Conservation (phyloP, 2,329 filamentous ascomycete genomes). For the Herpotrichia juniperi region DNA sequence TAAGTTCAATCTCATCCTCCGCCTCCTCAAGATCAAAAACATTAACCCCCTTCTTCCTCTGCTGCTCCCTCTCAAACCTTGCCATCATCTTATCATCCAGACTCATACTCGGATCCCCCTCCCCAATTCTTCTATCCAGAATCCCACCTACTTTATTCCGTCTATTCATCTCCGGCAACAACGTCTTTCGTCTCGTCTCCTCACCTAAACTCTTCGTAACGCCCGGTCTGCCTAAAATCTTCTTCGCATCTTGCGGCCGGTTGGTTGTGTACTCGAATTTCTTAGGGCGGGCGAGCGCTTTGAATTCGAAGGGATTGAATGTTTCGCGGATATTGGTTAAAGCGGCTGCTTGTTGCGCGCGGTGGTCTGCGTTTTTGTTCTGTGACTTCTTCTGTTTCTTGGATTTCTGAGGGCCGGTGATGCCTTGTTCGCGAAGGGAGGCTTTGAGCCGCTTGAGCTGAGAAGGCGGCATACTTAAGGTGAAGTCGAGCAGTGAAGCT, state of each 20-base stretch:
- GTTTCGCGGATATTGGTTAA: conserved; percentile 88
- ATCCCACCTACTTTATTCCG: conserved; percentile 92
- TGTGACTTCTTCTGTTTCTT: conserved; percentile 84
- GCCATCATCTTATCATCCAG: conserved; percentile 91
- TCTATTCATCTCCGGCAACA: conserved; percentile 87
- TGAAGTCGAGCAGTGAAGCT: not conserved
- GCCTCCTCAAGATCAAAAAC: conserved; percentile 92
- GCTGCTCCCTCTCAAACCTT: conserved; percentile 87
- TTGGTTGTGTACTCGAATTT: conserved; percentile 86
- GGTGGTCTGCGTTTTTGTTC: conserved; percentile 72
- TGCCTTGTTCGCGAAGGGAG: conserved; percentile 85
- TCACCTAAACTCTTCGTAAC: conserved; percentile 86
- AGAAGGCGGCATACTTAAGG: conserved; percentile 80
- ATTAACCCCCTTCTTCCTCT: conserved; percentile 76
- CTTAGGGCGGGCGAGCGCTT: conserved; percentile 74
- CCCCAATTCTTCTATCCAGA: conserved; percentile 90
- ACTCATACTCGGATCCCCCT: conserved; percentile 92
- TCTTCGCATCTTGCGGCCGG: conserved; percentile 59
- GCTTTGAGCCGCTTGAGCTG: conserved; percentile 96
- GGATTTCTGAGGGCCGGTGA: conserved; percentile 89
- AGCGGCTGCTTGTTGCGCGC: conserved; percentile 76
- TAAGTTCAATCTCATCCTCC: conserved; percentile 73
- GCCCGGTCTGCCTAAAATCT: conserved; percentile 75
- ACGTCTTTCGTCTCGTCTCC: conserved; percentile 80
- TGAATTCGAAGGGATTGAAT: conserved; percentile 98